phyloP scores from a whole-genome alignment of 2,329 filamentous ascomycete species.

The Plectosphaerella sp. region DNA sequence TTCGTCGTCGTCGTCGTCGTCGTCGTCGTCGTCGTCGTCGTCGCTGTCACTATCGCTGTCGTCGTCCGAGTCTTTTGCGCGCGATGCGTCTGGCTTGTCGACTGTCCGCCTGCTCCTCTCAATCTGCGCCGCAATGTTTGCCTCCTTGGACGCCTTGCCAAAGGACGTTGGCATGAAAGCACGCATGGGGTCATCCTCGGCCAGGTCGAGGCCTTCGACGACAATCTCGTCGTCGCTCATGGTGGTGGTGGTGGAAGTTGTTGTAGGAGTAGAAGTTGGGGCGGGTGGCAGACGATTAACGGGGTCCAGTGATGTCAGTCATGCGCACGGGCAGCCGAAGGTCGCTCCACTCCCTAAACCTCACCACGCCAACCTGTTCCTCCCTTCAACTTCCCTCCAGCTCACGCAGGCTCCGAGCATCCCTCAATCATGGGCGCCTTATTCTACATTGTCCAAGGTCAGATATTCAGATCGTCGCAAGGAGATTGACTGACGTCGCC shows the following conservation, averaged over 20 bases:
- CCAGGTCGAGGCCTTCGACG: conserved; percentile 49
- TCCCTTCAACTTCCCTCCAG: no score
- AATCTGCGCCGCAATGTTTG: conserved; percentile 76
- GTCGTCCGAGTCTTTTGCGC: conserved; percentile 19
- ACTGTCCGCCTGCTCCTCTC: conserved; percentile 66
- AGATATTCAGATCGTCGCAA: no score
- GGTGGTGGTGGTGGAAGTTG: conserved; percentile 10
- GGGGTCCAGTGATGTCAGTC: neutral
- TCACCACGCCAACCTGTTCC: no score
- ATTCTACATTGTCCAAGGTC: no score
- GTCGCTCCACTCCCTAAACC: no score
- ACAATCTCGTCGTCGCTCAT: conserved; percentile 61
- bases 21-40: conserved; percentile 45
- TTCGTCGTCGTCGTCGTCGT: conserved; percentile 74
- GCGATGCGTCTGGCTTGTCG: conserved; percentile 24
- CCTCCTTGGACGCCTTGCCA: conserved; percentile 71
- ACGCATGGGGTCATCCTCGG: conserved; percentile 65
- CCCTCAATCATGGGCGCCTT: neutral
- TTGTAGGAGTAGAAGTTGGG: neutral
- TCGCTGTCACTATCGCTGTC: conserved; percentile 56
- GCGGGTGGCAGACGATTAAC: neutral
- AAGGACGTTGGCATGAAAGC: conserved; percentile 79
- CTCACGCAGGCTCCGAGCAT: no score
- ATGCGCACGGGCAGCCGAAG: no score
- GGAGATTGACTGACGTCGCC: no score